A percentile compares a stretch with the other conserved stretches of the same genome.
These are phyloP conservation scores for Colletotrichum tropicale DNA, from an alignment of 2,329 filamentous ascomycete genomes.

Conservation along the genomic window DNA sequence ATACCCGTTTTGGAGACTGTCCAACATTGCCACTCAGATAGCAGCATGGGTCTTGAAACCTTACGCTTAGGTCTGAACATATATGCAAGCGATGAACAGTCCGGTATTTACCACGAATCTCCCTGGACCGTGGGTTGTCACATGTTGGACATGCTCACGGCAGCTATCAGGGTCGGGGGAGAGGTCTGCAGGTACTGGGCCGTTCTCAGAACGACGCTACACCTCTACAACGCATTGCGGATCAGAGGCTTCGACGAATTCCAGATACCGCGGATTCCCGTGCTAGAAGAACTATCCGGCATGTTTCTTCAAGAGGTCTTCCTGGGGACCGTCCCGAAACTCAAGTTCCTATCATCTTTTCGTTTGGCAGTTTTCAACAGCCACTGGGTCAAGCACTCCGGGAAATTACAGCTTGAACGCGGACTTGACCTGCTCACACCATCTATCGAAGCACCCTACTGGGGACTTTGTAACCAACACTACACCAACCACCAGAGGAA, in stretches of 20 bases:
- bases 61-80: fast-evolving
- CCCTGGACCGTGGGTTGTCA: background rate
- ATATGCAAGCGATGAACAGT: fast-evolving
- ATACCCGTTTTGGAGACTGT: fast-evolving
- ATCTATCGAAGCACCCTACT: background rate
- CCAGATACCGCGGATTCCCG: background rate
- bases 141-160: background rate
- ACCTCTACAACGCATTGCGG: background rate
- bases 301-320: background rate
- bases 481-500: fast-evolving
- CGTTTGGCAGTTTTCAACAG: background rate
- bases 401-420: fast-evolving
- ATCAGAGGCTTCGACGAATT: background rate
- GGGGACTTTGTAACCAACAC: background rate
- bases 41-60: background rate
- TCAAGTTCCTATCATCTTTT: background rate
- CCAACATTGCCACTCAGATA: fast-evolving
- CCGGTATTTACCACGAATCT: background rate
- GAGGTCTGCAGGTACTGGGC: background rate
- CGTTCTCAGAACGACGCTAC: fast-evolving
- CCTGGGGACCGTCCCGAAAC: background rate
- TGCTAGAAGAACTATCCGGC: background rate
- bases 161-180: background rate
- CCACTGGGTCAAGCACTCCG: fast-evolving
- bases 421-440: background rate